phyloP scores from a whole-genome alignment of 441 rosid genomes.

The Corymbia calophylla region DNA sequence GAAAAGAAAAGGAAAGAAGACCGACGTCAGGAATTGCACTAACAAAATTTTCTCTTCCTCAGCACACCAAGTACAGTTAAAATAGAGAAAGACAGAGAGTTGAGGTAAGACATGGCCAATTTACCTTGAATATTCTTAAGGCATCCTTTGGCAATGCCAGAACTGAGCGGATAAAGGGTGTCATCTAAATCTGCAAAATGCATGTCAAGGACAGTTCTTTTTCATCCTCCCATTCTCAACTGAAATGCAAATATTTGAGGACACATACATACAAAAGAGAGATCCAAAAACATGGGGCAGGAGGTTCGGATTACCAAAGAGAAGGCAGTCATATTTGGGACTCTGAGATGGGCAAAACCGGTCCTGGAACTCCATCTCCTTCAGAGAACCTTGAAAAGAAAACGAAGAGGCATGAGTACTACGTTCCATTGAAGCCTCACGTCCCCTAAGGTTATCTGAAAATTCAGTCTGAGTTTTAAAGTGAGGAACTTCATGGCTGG shows the following conservation, averaged over 20 bases:
- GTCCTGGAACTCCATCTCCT: constrained; percentile 54
- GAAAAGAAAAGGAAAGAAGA: neutral
- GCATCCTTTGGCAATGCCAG: constrained; percentile 2
- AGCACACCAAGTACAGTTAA: neutral
- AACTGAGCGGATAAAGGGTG: constrained; percentile 7
- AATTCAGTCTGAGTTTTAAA: constrained; percentile 16
- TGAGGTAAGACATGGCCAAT: neutral
- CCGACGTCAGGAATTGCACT: neutral
- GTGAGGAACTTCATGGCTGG: constrained; percentile 8
- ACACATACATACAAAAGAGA: neutral
- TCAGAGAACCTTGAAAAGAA: constrained; percentile 25
- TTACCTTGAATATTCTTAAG: constrained; percentile 1
- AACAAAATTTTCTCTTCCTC: neutral
- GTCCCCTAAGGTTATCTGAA: constrained; percentile 8
- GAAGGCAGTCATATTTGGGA: constrained; percentile 66
- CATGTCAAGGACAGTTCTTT: neutral
- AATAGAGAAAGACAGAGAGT: neutral
- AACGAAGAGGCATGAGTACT: constrained; percentile 11
- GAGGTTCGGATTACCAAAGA: constrained; percentile 48
- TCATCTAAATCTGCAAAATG: constrained; percentile 6
- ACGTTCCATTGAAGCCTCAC: constrained; percentile 7
- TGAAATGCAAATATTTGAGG: neutral
- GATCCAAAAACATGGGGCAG: neutral
- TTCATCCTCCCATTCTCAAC: neutral
- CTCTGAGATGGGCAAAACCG: constrained; percentile 31